Conservation (phyloP, 2,329 filamentous ascomycete species). For the Pseudogymnoascus sp. region DNA sequence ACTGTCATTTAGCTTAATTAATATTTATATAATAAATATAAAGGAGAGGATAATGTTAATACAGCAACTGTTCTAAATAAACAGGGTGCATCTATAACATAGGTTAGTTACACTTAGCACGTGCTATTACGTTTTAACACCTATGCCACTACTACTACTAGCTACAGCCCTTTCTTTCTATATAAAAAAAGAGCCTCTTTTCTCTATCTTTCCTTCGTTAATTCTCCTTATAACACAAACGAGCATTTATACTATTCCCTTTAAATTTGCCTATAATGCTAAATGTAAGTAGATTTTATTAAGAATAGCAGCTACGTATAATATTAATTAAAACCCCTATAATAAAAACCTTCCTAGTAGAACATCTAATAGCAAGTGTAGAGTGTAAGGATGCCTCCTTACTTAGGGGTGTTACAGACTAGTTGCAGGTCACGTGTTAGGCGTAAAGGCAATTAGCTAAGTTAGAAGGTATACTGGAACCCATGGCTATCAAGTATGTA, state of each 20-base stretch:
- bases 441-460: no score
- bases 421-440: no score
- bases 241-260: no score
- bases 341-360: not conserved
- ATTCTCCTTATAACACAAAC: no score
- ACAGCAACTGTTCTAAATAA: not conserved
- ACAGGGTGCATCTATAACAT: not conserved
- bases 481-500: slow-evolving; percentile 66
- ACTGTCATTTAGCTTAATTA: no score
- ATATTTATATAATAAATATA: not conserved
- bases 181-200: not conserved
- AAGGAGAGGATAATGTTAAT: not conserved
- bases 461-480: slow-evolving; percentile 60
- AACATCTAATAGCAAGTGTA: not conserved
- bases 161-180: not conserved
- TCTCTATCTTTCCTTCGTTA: no score
- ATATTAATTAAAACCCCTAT: not conserved
- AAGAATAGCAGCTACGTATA: not conserved
- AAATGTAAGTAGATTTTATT: not conserved
- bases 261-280: no score
- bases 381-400: no score
- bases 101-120: not conserved
- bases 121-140: not conserved
- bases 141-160: not conserved
- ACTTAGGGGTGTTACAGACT: no score